phyloP scores from a whole-genome alignment of 306 rosid genomes.

The Quercus alba region DNA sequence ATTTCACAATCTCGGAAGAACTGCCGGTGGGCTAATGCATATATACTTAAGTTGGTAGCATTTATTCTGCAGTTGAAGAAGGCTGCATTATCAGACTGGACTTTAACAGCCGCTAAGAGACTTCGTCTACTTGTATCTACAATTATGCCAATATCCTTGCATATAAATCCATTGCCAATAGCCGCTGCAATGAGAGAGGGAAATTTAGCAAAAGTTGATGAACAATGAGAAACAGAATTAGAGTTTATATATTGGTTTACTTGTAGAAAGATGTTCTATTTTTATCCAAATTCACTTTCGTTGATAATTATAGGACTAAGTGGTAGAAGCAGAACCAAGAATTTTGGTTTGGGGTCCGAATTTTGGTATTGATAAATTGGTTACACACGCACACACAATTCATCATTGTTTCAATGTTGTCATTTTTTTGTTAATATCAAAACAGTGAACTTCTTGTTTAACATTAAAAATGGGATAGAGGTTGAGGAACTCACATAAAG shows the following conservation, averaged over 20 bases:
- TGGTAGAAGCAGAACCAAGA: too few species aligned
- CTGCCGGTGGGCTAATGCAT: constrained; percentile 4
- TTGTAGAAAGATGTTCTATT: neutral
- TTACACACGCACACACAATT: too few species aligned
- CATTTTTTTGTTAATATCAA: too few species aligned
- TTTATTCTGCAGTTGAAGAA: neutral
- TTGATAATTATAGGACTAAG: neutral
- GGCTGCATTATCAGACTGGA: neutral
- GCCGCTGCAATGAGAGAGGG: neutral
- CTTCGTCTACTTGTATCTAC: too few species aligned
- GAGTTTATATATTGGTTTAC: neutral
- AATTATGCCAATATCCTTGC: neutral
- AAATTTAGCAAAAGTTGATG: neutral
- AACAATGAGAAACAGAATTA: neutral
- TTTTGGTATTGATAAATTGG: too few species aligned
- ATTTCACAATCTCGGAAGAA: neutral
- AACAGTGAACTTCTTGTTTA: too few species aligned
- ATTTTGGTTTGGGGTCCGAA: too few species aligned
- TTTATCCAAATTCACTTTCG: neutral
- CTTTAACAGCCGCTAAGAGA: neutral
- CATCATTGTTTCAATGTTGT: too few species aligned
- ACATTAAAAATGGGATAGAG: too few species aligned
- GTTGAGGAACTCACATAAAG: constrained; percentile 24
- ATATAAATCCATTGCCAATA: neutral
- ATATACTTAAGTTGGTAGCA: neutral